Evolutionary conservation across 2,329 filamentous ascomycete genomes (phyloP), one percentile per base, ranked within the genome.

Genomic region (Botryosphaeria dothidea): DNA sequence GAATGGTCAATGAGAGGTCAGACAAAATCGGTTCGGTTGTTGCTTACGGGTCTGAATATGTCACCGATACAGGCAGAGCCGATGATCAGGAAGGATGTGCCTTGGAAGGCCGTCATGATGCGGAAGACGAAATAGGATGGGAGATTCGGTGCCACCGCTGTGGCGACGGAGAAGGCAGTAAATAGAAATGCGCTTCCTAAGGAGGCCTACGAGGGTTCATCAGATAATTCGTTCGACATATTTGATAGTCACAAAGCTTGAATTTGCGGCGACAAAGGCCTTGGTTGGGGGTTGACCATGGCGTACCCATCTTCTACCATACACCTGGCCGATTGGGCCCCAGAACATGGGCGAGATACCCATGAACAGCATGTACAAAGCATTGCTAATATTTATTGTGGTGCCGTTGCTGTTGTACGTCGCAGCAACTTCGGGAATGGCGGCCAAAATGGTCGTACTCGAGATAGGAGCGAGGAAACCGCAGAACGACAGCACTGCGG

Each of bases 381-480:
- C 90, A 77, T 93, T 94, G 72, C 85, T 89, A 49, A 90, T 77
- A 72, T 92, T 91, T 73, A 93, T 88, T 65, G 92, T 84, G 9
- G 85, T 85, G 4, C 88, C 89, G 0, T 85, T 90, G 0, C 89
- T 92, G 43, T 80, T 68, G 73, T 86, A 92, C 7, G 86, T 87
- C 3, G 73, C 74, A 1, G 90, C 90, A 4, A 94, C 88, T 74
- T 94, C 91, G 1, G 91, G 90, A 1, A 90, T 86, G 2, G 90
- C 91, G 1, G 90, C 84, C 13, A 94, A 77, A 8, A 93, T 86
- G 1, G 89, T 88, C 0, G 91, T 93, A 43, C 88, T 91, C 2
- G 88, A 90, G 25, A 92, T 85, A 0, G 92, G 92, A 0, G 91
- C 88, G 49, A 94, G 80, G 68, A 94, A 92, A 27, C 89, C 87